Evolutionary conservation across 208 protist genomes (phyloP).

Genomic region (Endotrypanum monterogeii): DNA sequence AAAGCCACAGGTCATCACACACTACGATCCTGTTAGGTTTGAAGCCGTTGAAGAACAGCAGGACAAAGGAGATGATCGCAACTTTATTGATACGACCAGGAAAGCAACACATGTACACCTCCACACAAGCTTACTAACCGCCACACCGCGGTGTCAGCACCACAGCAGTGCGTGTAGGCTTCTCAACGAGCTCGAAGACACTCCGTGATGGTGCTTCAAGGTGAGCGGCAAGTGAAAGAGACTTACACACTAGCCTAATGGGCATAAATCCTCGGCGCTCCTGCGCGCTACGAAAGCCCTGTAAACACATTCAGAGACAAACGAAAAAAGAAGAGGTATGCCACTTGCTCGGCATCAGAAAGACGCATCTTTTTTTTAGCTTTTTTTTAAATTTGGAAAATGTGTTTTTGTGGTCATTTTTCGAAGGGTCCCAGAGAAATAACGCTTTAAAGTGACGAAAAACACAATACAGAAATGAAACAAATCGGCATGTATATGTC

Average conservation of each 20-base stretch:
- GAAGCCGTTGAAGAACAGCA: neutral
- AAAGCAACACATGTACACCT: neutral
- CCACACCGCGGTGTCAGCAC: neutral
- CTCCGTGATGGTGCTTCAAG: neutral
- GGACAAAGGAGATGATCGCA: neutral
- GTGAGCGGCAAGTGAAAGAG: neutral
- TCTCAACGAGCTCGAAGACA: neutral
- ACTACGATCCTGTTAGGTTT: neutral
- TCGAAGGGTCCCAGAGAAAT: too few relatives aligned
- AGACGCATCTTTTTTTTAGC: too few relatives aligned
- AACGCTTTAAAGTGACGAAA: too few relatives aligned
- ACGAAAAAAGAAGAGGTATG: too few relatives aligned
- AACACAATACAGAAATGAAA: too few relatives aligned
- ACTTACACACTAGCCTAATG: neutral
- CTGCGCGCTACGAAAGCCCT: neutral
- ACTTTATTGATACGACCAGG: neutral
- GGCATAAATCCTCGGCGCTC: neutral
- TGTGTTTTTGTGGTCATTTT: too few relatives aligned
- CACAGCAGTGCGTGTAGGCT: neutral
- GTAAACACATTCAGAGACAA: too few relatives aligned
- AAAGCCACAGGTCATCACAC: neutral
- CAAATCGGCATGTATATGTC: too few relatives aligned
- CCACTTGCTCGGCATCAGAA: too few relatives aligned
- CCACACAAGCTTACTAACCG: neutral
- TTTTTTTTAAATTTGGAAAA: too few relatives aligned